These are phyloP conservation scores for Colletotrichum sp. DNA, from an alignment of 2,329 filamentous ascomycete species.

Conservation along the genomic window DNA sequence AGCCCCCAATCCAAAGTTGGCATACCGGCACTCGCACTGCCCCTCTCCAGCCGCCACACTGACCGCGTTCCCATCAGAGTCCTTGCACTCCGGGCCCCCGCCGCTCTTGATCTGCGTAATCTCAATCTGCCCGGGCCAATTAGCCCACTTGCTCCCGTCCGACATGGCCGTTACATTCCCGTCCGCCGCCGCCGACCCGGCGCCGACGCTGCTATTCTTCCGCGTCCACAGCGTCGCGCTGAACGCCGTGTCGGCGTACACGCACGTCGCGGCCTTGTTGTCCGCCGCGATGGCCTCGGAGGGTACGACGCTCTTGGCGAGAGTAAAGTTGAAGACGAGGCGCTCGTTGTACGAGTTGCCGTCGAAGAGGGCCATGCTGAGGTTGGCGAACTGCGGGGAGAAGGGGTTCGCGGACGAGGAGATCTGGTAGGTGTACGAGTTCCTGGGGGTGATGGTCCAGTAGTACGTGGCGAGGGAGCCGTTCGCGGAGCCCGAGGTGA, in stretches of 20 bases:
- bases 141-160: slow-evolving; percentile 32
- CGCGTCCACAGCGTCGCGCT: slow-evolving; percentile 66
- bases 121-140: slow-evolving; percentile 65
- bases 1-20: slow-evolving; percentile 31
- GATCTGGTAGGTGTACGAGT: slow-evolving; percentile 51
- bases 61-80: slow-evolving; percentile 38
- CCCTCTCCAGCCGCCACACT: slow-evolving; percentile 40
- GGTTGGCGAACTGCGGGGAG: slow-evolving; percentile 59
- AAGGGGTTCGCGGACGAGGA: slow-evolving; percentile 63
- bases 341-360: slow-evolving; percentile 54
- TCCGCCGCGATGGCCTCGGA: slow-evolving; percentile 43
- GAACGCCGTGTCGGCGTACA: slow-evolving; percentile 61
- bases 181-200: slow-evolving; percentile 14
- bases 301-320: slow-evolving; percentile 59
- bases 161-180: slow-evolving; percentile 18
- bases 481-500: slow-evolving; percentile 38
- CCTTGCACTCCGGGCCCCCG: slow-evolving; percentile 59
- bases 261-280: slow-evolving; percentile 58
- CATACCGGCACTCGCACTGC: slow-evolving; percentile 44
- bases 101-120: slow-evolving; percentile 56
- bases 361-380: slow-evolving; percentile 54
- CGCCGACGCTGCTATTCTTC: slow-evolving; percentile 27
- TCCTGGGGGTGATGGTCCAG: slow-evolving; percentile 61
- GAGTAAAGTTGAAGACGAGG: slow-evolving; percentile 60
- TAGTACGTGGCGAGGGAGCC: slow-evolving; percentile 63